phyloP scores from a whole-genome alignment of 495 filamentous ascomycete species.

The Letharia columbiana region DNA sequence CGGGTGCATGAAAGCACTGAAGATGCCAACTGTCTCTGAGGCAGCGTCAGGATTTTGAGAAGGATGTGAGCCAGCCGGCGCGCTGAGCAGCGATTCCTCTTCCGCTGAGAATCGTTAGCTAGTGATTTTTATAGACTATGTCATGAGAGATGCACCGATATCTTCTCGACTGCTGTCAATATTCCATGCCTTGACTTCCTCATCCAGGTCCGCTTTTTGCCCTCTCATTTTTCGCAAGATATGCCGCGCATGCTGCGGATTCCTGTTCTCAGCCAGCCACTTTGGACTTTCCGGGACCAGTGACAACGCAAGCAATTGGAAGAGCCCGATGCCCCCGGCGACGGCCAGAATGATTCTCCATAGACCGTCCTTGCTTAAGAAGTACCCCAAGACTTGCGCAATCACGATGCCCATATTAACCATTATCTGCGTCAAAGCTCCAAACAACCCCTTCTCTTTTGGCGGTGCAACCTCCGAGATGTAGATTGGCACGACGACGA shows the following conservation, averaged over 20 bases:
- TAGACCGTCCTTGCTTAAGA: slow-evolving; percentile 62
- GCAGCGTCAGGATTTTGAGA: slow-evolving; percentile 27
- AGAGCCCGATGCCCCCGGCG: slow-evolving; percentile 56
- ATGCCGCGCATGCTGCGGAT: slow-evolving; percentile 50
- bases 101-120: slow-evolving; percentile 26
- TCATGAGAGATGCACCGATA: slow-evolving; percentile 18
- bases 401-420: slow-evolving; percentile 88
- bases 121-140: background rate
- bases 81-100: slow-evolving; percentile 41
- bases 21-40: slow-evolving; percentile 51
- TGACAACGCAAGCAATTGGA: slow-evolving; percentile 58
- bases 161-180: slow-evolving; percentile 37
- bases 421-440: slow-evolving; percentile 85
- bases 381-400: slow-evolving; percentile 77
- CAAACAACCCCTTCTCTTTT: slow-evolving; percentile 71
- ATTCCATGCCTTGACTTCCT: slow-evolving; percentile 63
- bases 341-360: slow-evolving; percentile 79
- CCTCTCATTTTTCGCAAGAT: slow-evolving; percentile 70
- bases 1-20: slow-evolving; percentile 54
- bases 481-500: slow-evolving; percentile 93
- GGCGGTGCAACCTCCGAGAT: slow-evolving; percentile 86
- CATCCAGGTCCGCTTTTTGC: slow-evolving; percentile 55
- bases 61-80: slow-evolving; percentile 27
- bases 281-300: slow-evolving; percentile 76
- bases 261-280: slow-evolving; percentile 67